A percentile compares a stretch with the other conserved stretches of the same genome.
Evolutionary conservation across 129 eudicot genomes (phyloP).

Genomic region (Lactuca sativa): DNA sequence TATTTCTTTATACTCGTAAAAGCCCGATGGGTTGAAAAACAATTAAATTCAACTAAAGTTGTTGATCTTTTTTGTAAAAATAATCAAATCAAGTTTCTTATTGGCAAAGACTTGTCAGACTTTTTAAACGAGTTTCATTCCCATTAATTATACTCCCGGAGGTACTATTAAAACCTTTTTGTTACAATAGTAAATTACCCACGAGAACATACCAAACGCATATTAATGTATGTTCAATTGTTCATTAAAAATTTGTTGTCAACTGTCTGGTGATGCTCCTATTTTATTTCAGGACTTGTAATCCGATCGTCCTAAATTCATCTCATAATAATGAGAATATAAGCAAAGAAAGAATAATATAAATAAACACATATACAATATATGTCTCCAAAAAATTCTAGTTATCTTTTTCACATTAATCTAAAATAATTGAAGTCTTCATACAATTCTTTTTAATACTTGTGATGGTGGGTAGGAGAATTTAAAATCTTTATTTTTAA

Average conservation of each 20-base stretch:
- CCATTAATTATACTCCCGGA: not conserved
- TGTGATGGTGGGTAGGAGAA: conserved; percentile 7
- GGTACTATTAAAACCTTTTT: not conserved
- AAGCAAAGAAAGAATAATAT: no score
- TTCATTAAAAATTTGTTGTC: conserved; percentile 12
- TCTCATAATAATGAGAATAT: not conserved
- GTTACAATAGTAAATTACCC: no score
- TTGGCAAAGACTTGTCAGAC: conserved; percentile 21
- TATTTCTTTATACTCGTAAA: conserved; percentile 3
- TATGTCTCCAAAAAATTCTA: conserved; percentile 22
- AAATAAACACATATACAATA: conserved; percentile 3
- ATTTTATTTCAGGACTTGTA: conserved; percentile 23
- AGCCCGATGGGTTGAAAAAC: conserved; percentile 2
- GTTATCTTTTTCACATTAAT: conserved; percentile 15
- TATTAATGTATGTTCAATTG: conserved; percentile 5
- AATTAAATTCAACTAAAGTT: conserved; percentile 25
- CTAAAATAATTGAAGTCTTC: not conserved
- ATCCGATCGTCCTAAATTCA: conserved; percentile 13
- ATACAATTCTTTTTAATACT: not conserved
- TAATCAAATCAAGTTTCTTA: conserved; percentile 15
- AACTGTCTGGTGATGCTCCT: conserved; percentile 28
- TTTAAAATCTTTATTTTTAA: conserved; percentile 14
- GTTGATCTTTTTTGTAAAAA: conserved; percentile 22
- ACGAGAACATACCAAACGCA: not conserved
- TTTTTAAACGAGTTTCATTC: conserved; percentile 14